Conservation (phyloP, 1,284 basidiomycete genomes). For the Cutaneotrichosporon cyanovorans region DNA sequence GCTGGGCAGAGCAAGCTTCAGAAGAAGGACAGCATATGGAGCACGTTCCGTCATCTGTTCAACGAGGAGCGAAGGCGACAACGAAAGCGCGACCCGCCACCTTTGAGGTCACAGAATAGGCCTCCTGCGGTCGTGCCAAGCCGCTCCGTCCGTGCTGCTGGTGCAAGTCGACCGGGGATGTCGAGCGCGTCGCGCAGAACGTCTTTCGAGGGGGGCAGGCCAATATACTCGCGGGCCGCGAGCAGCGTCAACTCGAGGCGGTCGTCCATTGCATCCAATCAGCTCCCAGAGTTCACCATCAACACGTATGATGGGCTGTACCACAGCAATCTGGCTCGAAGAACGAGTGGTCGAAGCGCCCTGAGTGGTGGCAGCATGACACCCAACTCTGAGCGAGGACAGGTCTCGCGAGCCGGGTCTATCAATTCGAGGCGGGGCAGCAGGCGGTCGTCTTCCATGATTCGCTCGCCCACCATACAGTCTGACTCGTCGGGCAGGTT, state of each 20-base stretch:
- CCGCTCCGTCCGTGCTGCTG: slow-evolving; percentile 27
- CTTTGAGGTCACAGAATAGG: neutral
- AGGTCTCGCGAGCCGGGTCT: slow-evolving; percentile 33
- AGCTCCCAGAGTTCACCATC: slow-evolving; percentile 27
- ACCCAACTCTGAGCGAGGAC: slow-evolving; percentile 41
- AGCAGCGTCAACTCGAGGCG: slow-evolving; percentile 45
- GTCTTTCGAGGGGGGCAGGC: slow-evolving; percentile 29
- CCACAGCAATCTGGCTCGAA: slow-evolving; percentile 25
- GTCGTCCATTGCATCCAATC: slow-evolving; percentile 39
- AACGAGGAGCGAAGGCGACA: slow-evolving; percentile 45
- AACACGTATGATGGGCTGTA: slow-evolving; percentile 26
- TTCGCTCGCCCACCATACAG: slow-evolving; percentile 27
- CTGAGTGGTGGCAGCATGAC: slow-evolving; percentile 40
- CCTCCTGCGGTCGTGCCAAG: slow-evolving; percentile 25
- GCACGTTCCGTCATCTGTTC: slow-evolving; percentile 48
- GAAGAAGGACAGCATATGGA: slow-evolving; percentile 46
- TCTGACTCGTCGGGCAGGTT: slow-evolving; percentile 21
- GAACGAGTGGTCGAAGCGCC: slow-evolving; percentile 15
- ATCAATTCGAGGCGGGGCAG: slow-evolving; percentile 25
- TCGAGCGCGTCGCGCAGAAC: slow-evolving; percentile 22
- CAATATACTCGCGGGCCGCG: slow-evolving; percentile 37
- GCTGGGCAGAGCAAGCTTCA: slow-evolving; percentile 8
- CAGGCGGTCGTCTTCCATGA: slow-evolving; percentile 21
- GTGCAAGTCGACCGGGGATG: slow-evolving; percentile 15
- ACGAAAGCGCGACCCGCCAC: slow-evolving; percentile 29